A percentile compares a stretch with the other conserved stretches of the same genome.
Conservation (phyloP, 1,284 basidiomycete genomes). For the Gymnopus androsaceus region DNA sequence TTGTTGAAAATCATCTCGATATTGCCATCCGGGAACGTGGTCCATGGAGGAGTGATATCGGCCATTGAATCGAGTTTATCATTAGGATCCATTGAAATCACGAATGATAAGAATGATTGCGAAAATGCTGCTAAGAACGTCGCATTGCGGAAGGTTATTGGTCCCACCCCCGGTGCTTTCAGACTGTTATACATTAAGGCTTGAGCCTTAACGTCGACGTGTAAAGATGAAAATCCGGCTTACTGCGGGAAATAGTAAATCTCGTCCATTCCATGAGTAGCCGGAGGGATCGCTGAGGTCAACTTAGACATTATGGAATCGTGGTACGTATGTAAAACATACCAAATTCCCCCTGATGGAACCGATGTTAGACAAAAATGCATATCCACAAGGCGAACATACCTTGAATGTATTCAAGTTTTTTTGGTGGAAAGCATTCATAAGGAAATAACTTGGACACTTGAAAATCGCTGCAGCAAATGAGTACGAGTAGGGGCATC, state of each 20-base stretch:
- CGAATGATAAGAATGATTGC: constrained; percentile 20
- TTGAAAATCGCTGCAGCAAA: constrained; percentile 23
- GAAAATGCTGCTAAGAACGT: constrained; percentile 22
- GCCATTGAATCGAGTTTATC: constrained; percentile 1
- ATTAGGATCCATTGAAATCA: constrained; percentile 22
- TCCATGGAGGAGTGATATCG: constrained; percentile 17
- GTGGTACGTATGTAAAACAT: too few species aligned
- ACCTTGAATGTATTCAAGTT: constrained; percentile 17
- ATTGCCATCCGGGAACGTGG: neutral
- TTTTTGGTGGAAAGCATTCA: constrained; percentile 15
- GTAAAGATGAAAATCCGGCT: too few species aligned
- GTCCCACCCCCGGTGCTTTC: neutral
- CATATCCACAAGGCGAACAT: neutral
- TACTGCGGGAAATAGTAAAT: constrained; percentile 25
- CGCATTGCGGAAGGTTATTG: constrained; percentile 17
- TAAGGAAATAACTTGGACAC: constrained; percentile 22
- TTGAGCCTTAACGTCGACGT: too few species aligned
- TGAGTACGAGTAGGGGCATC: neutral
- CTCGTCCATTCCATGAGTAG: constrained; percentile 22
- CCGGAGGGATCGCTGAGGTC: constrained; percentile 26
- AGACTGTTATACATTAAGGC: neutral
- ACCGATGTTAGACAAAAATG: neutral
- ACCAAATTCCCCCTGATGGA: constrained; percentile 24
- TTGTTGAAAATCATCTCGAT: constrained; percentile 20
- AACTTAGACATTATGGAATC: neutral